phyloP scores from a whole-genome alignment of 495 filamentous ascomycete genomes.

The Lasiosphaeria miniovina region DNA sequence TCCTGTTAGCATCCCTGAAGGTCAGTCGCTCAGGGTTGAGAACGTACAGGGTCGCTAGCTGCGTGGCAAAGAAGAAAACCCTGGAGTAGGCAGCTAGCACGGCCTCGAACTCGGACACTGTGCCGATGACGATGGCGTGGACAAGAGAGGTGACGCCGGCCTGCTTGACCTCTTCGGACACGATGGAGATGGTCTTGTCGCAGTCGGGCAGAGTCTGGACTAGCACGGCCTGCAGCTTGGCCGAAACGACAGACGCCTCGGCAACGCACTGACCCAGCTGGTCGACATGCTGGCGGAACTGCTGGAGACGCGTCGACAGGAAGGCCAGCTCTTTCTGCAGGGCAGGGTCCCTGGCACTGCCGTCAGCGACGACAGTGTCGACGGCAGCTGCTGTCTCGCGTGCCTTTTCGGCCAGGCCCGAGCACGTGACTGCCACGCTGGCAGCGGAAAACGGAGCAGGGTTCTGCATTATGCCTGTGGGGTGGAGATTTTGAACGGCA shows the following conservation, averaged over 20 bases:
- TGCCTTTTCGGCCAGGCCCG: neutral
- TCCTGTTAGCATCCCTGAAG: neutral
- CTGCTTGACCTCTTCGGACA: neutral
- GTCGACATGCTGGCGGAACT: conserved; percentile 12
- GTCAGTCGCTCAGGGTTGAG: neutral
- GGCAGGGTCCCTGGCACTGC: neutral
- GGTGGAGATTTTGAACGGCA: too few species aligned
- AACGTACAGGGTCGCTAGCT: neutral
- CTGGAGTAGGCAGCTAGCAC: conserved; percentile 9
- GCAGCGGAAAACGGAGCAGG: neutral
- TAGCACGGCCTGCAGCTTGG: conserved; percentile 4
- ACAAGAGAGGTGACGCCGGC: neutral
- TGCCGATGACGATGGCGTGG: neutral
- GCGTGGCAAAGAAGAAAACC: conserved; percentile 7
- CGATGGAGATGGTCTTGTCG: neutral
- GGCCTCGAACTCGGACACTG: neutral
- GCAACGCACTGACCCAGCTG: conserved; percentile 6
- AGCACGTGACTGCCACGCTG: neutral
- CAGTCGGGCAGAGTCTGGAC: neutral
- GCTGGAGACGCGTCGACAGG: conserved; percentile 8
- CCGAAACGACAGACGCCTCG: conserved; percentile 1
- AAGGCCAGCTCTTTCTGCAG: neutral
- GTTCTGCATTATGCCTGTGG: too few species aligned
- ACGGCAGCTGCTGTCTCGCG: neutral
- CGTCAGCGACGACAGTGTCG: neutral